A percentile compares a stretch with the other conserved stretches of the same genome.
phyloP scores from a whole-genome alignment of 306 rosid species.

The Canavalia gladiata region DNA sequence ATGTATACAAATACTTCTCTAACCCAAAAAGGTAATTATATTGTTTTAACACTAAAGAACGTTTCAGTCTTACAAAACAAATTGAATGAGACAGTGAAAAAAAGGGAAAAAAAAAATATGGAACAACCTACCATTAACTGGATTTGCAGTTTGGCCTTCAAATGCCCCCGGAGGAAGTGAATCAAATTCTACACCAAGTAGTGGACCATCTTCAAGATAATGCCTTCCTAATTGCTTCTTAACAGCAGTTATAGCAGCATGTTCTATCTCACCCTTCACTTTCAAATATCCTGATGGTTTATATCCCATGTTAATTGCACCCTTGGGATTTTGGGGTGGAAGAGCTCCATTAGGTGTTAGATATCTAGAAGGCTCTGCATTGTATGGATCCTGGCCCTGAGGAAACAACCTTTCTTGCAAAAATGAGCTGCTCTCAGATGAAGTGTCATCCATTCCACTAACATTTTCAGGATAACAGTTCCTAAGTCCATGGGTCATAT shows the following conservation, averaged over 20 bases:
- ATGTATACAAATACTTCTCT: conserved; percentile 18
- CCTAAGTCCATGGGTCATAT: conserved; percentile 60
- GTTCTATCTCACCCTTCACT: conserved; percentile 94
- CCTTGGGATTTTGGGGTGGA: conserved; percentile 70
- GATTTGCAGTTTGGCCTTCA: conserved; percentile 68
- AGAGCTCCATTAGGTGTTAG: conserved; percentile 61
- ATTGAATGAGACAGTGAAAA: conserved; percentile 23
- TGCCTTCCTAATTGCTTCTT: conserved; percentile 90
- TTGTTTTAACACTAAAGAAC: conserved; percentile 24
- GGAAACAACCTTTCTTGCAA: conserved; percentile 69
- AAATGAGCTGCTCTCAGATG: conserved; percentile 92
- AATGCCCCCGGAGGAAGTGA: conserved; percentile 95
- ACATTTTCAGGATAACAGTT: conserved; percentile 62
- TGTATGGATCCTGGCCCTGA: conserved; percentile 74
- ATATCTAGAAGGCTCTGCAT: conserved; percentile 72
- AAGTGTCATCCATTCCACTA: conserved; percentile 73
- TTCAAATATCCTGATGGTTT: conserved; percentile 97
- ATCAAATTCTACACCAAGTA: conserved; percentile 85
- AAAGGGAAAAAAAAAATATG: neutral
- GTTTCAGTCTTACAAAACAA: conserved; percentile 34
- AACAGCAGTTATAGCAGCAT: conserved; percentile 97
- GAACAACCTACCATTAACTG: conserved; percentile 68
- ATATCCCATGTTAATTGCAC: conserved; percentile 61
- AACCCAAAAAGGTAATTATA: neutral
- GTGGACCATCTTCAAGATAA: conserved; percentile 88